Percentiles rank a stretch among this genome's conserved stretches.
phyloP scores from a whole-genome alignment of 768 basidiomycete species.

The Suillus ampliporus region DNA sequence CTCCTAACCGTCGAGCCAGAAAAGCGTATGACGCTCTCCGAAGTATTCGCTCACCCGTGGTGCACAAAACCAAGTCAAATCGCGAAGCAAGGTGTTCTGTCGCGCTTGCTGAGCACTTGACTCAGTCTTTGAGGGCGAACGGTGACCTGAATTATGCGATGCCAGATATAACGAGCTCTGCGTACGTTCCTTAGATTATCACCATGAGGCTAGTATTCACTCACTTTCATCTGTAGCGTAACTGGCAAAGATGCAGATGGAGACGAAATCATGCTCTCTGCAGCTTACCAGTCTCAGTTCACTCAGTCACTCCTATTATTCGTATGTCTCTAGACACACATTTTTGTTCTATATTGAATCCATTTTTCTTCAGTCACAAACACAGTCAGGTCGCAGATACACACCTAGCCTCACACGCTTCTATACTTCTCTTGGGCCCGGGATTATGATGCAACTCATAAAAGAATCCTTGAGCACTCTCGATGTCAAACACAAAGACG shows the following conservation, averaged over 20 bases:
- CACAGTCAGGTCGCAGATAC: conserved; percentile 74
- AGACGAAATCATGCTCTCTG: conserved; percentile 65
- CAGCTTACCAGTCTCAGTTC: conserved; percentile 69
- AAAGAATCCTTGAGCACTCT: conserved; percentile 55
- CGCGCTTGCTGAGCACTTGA: conserved; percentile 72
- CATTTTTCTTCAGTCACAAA: conserved; percentile 68
- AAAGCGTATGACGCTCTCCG: conserved; percentile 66
- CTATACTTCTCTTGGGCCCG: conserved; percentile 66
- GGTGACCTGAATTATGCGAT: conserved; percentile 81
- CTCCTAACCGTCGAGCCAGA: conserved; percentile 76
- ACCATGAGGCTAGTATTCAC: neutral
- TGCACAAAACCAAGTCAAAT: conserved; percentile 75
- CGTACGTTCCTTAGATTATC: conserved; percentile 34
- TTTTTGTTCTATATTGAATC: neutral
- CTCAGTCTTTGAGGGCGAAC: conserved; percentile 63
- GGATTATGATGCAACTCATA: conserved; percentile 56
- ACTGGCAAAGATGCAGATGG: conserved; percentile 53
- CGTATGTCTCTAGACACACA: conserved; percentile 50
- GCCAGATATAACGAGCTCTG: conserved; percentile 47
- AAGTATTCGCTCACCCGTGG: conserved; percentile 73
- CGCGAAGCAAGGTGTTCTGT: conserved; percentile 51
- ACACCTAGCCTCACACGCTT: conserved; percentile 82
- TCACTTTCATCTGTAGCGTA: neutral
- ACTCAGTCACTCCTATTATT: conserved; percentile 83
- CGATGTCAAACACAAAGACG: conserved; percentile 56